phyloP scores from a whole-genome alignment of 176 grass and related monocot species.

The Carex scoparia region DNA sequence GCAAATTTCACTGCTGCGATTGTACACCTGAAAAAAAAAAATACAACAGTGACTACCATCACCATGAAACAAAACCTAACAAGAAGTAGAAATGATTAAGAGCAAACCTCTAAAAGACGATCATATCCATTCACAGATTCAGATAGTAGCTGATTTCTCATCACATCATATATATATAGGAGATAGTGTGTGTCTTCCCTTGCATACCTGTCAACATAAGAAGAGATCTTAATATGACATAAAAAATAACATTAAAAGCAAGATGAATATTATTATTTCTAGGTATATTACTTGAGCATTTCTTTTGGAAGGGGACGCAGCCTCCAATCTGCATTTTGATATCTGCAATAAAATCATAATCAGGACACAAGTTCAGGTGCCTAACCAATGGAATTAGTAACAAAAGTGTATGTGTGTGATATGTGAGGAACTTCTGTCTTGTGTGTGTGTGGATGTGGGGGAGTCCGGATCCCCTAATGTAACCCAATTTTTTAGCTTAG shows the following conservation, averaged over 20 bases:
- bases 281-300: conserved; percentile 81
- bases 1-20: conserved; percentile 80
- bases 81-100: conserved; percentile 27
- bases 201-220: conserved; percentile 56
- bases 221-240: not conserved
- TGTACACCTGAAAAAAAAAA: conserved; percentile 57
- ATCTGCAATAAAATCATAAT: conserved; percentile 55
- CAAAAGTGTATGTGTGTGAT: not conserved
- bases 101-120: conserved; percentile 74
- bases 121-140: conserved; percentile 54
- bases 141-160: conserved; percentile 60
- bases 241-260: conserved; percentile 22
- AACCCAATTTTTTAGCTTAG: too few species aligned
- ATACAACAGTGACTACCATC: conserved; percentile 18
- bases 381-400: conserved; percentile 11
- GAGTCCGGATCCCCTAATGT: too few species aligned
- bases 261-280: conserved; percentile 25
- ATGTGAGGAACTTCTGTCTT: not conserved
- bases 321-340: conserved; percentile 97
- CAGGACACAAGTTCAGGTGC: conserved; percentile 24
- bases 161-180: conserved; percentile 86
- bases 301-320: conserved; percentile 71
- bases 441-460: not conserved
- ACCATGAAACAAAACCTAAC: conserved; percentile 21
- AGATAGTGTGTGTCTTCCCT: conserved; percentile 99